These are phyloP conservation scores for Podila clonocystis DNA, from an alignment of 192 early-diverging fungal genomes.

Conservation along the genomic window DNA sequence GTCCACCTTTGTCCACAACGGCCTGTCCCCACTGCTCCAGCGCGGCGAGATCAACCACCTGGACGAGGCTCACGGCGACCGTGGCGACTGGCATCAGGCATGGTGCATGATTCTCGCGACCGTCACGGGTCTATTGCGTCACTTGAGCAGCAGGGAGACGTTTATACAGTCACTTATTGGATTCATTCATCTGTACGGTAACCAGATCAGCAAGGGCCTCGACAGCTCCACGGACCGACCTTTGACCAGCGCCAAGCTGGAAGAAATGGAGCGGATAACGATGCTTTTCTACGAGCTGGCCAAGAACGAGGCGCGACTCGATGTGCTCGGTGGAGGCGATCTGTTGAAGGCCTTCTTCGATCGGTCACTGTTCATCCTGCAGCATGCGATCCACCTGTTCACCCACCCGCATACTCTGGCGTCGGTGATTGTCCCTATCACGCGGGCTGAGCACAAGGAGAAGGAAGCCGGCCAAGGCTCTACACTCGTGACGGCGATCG, in stretches of 20 bases:
- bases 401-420: slow-evolving; percentile 44
- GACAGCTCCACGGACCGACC: slow-evolving; percentile 49
- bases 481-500: slow-evolving; percentile 25
- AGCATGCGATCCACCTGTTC: slow-evolving; percentile 51
- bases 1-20: slow-evolving; percentile 56
- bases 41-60: slow-evolving; percentile 44
- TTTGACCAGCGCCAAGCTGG: slow-evolving; percentile 51
- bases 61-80: slow-evolving; percentile 30
- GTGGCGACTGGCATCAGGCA: slow-evolving; percentile 54
- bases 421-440: slow-evolving; percentile 36
- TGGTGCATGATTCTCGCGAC: slow-evolving; percentile 65
- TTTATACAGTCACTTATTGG: slow-evolving; percentile 53
- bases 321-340: slow-evolving; percentile 21
- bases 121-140: slow-evolving; percentile 54
- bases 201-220: slow-evolving; percentile 58
- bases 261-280: slow-evolving; percentile 63
- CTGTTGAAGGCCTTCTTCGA: slow-evolving; percentile 45
- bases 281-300: slow-evolving; percentile 62
- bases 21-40: slow-evolving; percentile 47
- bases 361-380: slow-evolving; percentile 36
- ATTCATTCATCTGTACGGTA: slow-evolving; percentile 57
- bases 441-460: slow-evolving; percentile 29
- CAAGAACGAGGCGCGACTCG: slow-evolving; percentile 38
- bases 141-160: slow-evolving; percentile 35
- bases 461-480: slow-evolving; percentile 16